Evolutionary conservation across 2,329 filamentous ascomycete species (phyloP).

Genomic region (Penicillium oxalicum): DNA sequence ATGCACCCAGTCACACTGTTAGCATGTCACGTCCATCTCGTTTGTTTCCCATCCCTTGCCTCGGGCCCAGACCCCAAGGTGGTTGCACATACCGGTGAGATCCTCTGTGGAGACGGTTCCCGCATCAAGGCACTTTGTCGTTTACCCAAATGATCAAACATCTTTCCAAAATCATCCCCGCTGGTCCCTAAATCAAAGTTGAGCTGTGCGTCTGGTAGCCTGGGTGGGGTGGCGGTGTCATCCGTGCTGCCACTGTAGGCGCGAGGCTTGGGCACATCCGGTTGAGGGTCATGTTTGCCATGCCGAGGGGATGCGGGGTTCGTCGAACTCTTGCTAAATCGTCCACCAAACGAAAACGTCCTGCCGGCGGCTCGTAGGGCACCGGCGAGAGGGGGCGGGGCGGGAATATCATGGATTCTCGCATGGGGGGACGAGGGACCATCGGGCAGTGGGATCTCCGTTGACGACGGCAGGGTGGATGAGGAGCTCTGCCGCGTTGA

Average conservation of each 20-base stretch:
- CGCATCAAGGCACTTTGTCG: slow-evolving; percentile 23
- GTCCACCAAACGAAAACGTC: slow-evolving; percentile 50
- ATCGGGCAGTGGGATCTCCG: slow-evolving; percentile 41
- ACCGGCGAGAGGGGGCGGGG: slow-evolving; percentile 36
- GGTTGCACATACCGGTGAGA: slow-evolving; percentile 19
- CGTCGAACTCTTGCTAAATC: slow-evolving; percentile 29
- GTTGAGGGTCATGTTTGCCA: slow-evolving; percentile 21
- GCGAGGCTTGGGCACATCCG: slow-evolving; percentile 36
- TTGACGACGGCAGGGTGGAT: slow-evolving; percentile 52
- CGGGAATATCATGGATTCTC: slow-evolving; percentile 39
- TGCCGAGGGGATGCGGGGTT: slow-evolving; percentile 18
- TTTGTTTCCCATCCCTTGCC: slow-evolving; percentile 1
- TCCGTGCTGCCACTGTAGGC: slow-evolving; percentile 49
- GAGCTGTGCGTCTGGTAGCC: slow-evolving; percentile 43
- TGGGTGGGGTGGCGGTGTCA: slow-evolving; percentile 48
- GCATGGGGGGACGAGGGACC: slow-evolving; percentile 33
- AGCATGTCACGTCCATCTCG: slow-evolving; percentile 8
- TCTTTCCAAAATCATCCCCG: slow-evolving; percentile 45
- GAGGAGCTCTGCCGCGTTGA: slow-evolving; percentile 51
- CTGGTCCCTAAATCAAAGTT: slow-evolving; percentile 27
- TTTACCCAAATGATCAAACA: slow-evolving; percentile 46
- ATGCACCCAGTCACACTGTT: slow-evolving; percentile 6
- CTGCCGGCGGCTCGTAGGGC: slow-evolving; percentile 44
- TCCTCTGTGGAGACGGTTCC: slow-evolving; percentile 17
- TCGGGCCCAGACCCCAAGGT: neutral